phyloP scores from a whole-genome alignment of 306 rosid genomes.

The Styphnolobium japonicum region DNA sequence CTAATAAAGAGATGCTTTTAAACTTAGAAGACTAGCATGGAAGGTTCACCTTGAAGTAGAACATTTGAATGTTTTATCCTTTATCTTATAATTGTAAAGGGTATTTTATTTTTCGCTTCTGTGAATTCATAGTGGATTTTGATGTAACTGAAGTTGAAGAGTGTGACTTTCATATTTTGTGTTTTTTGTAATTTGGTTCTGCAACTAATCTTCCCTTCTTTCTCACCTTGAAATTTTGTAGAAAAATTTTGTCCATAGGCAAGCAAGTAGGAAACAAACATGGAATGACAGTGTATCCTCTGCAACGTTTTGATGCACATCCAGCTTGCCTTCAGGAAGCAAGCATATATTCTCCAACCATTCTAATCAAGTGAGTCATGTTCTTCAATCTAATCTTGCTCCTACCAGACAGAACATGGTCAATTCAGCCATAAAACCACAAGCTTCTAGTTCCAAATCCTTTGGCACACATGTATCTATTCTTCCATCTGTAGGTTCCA shows the following conservation, averaged over 20 bases:
- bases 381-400: slow-evolving; percentile 49
- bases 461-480: slow-evolving; percentile 43
- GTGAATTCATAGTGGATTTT: not conserved
- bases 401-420: slow-evolving; percentile 31
- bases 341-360: slow-evolving; percentile 50
- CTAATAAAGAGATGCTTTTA: not conserved
- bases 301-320: slow-evolving; percentile 41
- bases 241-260: slow-evolving; percentile 47
- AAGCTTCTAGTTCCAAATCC: slow-evolving; percentile 41
- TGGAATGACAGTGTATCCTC: slow-evolving; percentile 47
- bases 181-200: slow-evolving; percentile 1
- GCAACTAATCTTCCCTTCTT: not conserved
- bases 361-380: slow-evolving; percentile 40
- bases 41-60: not conserved
- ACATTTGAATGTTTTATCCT: not conserved
- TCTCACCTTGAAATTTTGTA: slow-evolving; percentile 30
- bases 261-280: slow-evolving; percentile 53
- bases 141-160: not conserved
- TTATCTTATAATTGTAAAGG: not conserved
- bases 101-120: not conserved
- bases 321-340: slow-evolving; percentile 41
- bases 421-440: slow-evolving; percentile 49
- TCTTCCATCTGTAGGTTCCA: slow-evolving; percentile 45
- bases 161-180: not conserved
- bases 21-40: not conserved